Conservation (phyloP, 192 early-diverging fungal species). For the Allomyces macrogynus region DNA sequence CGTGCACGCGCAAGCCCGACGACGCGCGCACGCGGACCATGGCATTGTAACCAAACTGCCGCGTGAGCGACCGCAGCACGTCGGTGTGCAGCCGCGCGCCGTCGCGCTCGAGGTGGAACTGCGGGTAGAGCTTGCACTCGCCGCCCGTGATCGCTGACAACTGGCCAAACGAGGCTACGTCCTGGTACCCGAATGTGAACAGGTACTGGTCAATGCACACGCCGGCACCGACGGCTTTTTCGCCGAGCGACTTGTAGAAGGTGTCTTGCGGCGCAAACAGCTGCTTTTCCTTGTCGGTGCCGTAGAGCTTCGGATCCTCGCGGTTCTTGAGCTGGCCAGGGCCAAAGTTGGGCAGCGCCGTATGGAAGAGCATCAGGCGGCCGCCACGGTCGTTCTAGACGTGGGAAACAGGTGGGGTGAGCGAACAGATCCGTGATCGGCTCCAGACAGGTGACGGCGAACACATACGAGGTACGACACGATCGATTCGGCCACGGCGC, state of each 20-base stretch:
- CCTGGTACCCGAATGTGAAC: slow-evolving; percentile 73
- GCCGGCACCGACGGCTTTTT: slow-evolving; percentile 60
- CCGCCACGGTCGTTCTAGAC: slow-evolving; percentile 51
- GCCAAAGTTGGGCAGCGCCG: slow-evolving; percentile 64
- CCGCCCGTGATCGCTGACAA: slow-evolving; percentile 74
- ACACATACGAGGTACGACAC: background rate
- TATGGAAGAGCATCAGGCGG: slow-evolving; percentile 71
- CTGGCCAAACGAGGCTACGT: slow-evolving; percentile 63
- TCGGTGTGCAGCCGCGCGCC: slow-evolving; percentile 52
- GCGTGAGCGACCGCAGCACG: slow-evolving; percentile 41
- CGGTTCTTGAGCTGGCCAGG: slow-evolving; percentile 70
- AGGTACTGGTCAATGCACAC: slow-evolving; percentile 75
- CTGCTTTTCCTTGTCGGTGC: slow-evolving; percentile 74
- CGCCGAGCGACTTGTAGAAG: slow-evolving; percentile 66
- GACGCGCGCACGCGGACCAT: slow-evolving; percentile 77
- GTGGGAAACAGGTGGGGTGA: no score
- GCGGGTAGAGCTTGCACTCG: slow-evolving; percentile 55
- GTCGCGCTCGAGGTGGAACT: slow-evolving; percentile 57
- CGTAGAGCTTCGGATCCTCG: slow-evolving; percentile 75
- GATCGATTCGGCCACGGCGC: slow-evolving; percentile 54
- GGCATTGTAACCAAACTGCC: slow-evolving; percentile 70
- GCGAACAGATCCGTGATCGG: background rate
- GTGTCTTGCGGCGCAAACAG: slow-evolving; percentile 71
- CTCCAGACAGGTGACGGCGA: no score
- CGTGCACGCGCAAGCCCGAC: slow-evolving; percentile 57